Base-by-base conservation (phyloP, 2,329 filamentous ascomycete genomes). In the Beauveria varroae region DNA sequence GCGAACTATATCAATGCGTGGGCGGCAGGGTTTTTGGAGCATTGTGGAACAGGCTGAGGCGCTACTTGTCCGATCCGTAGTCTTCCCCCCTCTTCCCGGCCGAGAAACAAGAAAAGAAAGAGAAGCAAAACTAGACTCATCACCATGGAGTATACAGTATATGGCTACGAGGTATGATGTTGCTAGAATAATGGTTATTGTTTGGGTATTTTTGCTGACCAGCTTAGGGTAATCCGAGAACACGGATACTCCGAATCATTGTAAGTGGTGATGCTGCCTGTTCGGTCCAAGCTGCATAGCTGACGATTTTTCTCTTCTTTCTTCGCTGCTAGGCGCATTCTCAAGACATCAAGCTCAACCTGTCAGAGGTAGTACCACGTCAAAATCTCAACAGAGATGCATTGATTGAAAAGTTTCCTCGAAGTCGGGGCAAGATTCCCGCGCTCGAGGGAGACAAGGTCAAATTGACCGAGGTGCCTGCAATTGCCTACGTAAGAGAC, bases 401-500 rank as follows among this genome's bases (percentile, higher is more conserved):
- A 1, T 24, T 60, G 20, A 41, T 52, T 8, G 18, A 52, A 12
- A 37, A 43, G 18, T 52, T 60, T 22, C 57, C 57, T 2, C 57
- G 57, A 0, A 52, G 57, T 6, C n/a, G 18, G 5, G 57, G 57
- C 47, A 60, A 60, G 49, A 60, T 60, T 22, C 57, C 57, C n/a
- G 57, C 47, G 14, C 37, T 60, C 47, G 49, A 60, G 22, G 57
- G 47, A 34, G 26, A 43, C 34, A 34, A 34, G 3, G 16, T 60
- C 34, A 60, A 60, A 10, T 6, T 60, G 43, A 60, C 57, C 10
- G 57, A 60, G n/a, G 57, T 60, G 8, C 44, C 47, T 1, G 57
- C 57, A 3, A 60, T 60, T 30, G 44, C 46, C 20, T 6, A 26
- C 1, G 57, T 60, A 22, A 50, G 57, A 14, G 14, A 7, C 22